Evolutionary conservation across 169 alveolate genomes (phyloP).

Genomic region (Cryptosporidium parvum): DNA sequence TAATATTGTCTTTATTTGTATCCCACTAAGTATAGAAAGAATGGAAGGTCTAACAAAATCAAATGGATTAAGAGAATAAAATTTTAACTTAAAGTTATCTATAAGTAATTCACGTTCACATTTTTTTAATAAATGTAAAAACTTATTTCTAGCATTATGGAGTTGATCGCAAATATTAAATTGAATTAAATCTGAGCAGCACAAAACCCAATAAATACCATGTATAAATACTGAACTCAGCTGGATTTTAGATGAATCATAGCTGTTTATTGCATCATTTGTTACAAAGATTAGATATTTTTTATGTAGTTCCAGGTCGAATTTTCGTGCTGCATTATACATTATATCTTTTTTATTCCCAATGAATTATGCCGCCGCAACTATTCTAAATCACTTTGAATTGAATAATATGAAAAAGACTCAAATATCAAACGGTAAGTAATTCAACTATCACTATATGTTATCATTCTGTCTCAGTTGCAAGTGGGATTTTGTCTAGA

Average conservation of each 20-base stretch:
- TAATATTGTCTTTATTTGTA: constrained; percentile 7
- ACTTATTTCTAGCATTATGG: neutral
- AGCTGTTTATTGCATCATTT: neutral
- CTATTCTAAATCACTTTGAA: neutral
- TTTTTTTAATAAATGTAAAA: constrained; percentile 10
- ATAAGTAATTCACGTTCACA: constrained; percentile 7
- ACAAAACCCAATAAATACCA: constrained; percentile 55
- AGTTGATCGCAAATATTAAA: neutral
- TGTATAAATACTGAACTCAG: constrained; percentile 37
- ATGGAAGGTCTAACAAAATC: constrained; percentile 18
- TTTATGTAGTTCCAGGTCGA: constrained; percentile 35
- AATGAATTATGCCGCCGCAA: constrained; percentile 4
- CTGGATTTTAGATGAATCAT: constrained; percentile 1
- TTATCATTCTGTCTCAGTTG: constrained; percentile 25
- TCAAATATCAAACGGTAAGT: constrained; percentile 22
- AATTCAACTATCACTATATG: neutral
- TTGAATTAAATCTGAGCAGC: constrained; percentile 18
- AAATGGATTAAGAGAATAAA: constrained; percentile 41
- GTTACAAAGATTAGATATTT: neutral
- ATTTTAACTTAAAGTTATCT: neutral
- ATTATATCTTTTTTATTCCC: neutral
- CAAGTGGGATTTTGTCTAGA: constrained; percentile 34
- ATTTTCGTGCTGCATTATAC: constrained; percentile 2
- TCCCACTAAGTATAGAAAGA: constrained; percentile 57
- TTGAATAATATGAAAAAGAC: neutral